Conservation (phyloP, 345 rosid species). For the Salix viminalis region DNA sequence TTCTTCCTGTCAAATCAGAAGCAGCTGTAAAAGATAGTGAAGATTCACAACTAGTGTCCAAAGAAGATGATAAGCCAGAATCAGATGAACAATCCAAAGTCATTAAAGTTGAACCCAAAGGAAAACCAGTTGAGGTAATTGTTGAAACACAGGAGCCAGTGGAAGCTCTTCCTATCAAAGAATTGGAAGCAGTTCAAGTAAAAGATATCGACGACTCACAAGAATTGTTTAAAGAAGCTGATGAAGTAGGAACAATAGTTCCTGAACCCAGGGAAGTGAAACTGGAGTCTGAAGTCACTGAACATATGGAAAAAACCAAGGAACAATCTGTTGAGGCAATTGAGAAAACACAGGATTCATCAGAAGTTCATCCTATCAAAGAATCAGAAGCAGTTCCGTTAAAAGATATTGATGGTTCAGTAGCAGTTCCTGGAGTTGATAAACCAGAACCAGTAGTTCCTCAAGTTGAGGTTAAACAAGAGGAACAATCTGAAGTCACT, state of each 20-base stretch:
- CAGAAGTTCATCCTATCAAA: background rate
- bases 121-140: background rate
- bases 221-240: background rate
- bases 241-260: background rate
- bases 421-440: background rate
- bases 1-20: background rate
- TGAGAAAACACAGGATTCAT: background rate
- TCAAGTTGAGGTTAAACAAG: slow-evolving; percentile 6
- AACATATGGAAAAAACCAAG: background rate
- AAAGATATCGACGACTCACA: background rate
- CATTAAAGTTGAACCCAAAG: background rate
- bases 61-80: background rate
- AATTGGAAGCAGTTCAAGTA: background rate
- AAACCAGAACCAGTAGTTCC: background rate
- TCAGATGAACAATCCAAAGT: background rate
- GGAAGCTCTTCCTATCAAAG: background rate
- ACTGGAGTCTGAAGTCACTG: background rate
- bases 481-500: background rate
- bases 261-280: background rate
- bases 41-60: background rate
- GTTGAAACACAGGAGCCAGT: background rate
- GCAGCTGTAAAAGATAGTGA: background rate
- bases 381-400: background rate
- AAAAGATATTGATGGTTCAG: background rate
- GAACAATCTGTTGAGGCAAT: background rate